Evolutionary conservation across 2,329 filamentous ascomycete species (phyloP).

Genomic region (Periconia macrospinosa): DNA sequence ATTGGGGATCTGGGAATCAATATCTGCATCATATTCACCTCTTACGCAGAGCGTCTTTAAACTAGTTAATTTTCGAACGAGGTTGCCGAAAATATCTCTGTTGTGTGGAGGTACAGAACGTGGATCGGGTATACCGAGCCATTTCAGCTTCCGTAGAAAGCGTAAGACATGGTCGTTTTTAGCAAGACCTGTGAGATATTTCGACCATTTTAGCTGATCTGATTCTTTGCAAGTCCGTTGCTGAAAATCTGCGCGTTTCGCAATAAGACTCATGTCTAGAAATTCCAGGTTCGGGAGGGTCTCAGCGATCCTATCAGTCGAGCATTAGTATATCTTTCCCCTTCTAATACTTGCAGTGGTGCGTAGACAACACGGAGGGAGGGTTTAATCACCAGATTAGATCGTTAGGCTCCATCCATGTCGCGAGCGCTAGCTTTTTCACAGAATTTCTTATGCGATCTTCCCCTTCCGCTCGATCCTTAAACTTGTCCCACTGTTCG

Average conservation of each 20-base stretch:
- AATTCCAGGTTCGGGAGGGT: conserved; percentile 15
- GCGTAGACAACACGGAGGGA: background rate
- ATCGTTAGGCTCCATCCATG: conserved; percentile 26
- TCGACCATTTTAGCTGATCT: no score
- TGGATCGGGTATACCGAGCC: conserved; percentile 20
- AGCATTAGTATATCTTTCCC: background rate
- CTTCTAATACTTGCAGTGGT: background rate
- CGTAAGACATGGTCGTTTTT: background rate
- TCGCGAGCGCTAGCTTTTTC: conserved; percentile 24
- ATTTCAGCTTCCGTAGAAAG: conserved; percentile 10
- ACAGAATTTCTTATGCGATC: conserved; percentile 14
- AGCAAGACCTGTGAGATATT: no score
- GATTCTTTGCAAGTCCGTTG: no score
- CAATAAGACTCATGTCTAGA: conserved; percentile 24
- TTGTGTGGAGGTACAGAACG: background rate
- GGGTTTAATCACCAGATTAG: conserved; percentile 17
- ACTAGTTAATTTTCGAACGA: conserved; percentile 9
- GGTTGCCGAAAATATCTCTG: background rate
- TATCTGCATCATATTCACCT: conserved; percentile 10
- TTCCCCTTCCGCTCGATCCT: conserved; percentile 3
- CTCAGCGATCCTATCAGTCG: conserved; percentile 14
- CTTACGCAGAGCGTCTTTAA: conserved; percentile 26
- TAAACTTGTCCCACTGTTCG: conserved; percentile 23
- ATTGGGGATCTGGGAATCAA: background rate
- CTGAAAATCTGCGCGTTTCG: background rate